A percentile compares a stretch with the other conserved stretches of the same genome.
Evolutionary conservation across 305 asterid species (phyloP).

Genomic region (Fraxinus xanthoxyloides): DNA sequence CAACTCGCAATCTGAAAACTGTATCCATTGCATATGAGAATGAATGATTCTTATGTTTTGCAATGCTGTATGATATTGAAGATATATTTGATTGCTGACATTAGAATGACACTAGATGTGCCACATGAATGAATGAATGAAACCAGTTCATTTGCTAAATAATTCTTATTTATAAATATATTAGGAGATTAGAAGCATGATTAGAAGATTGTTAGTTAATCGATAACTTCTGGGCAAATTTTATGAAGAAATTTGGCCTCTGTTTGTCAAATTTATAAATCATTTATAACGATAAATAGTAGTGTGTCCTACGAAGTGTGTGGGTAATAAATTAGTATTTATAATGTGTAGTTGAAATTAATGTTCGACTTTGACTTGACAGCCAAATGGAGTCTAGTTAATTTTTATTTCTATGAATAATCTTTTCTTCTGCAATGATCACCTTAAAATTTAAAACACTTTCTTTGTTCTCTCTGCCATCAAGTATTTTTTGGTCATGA

Average conservation of each 20-base stretch:
- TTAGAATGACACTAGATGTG: neutral
- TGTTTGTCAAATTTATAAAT: too few relatives aligned
- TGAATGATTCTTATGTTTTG: neutral
- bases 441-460: neutral
- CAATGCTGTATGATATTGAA: neutral
- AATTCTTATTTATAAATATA: neutral
- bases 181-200: neutral
- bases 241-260: neutral
- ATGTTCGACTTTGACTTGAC: too few relatives aligned
- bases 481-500: neutral
- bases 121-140: neutral
- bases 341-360: too few relatives aligned
- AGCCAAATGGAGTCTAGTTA: neutral
- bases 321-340: too few relatives aligned
- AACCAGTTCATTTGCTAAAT: neutral
- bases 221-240: neutral
- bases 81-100: neutral
- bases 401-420: neutral
- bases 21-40: neutral
- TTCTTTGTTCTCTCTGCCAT: too few relatives aligned
- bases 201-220: neutral
- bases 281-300: too few relatives aligned
- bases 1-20: neutral
- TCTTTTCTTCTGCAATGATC: neutral
- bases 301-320: too few relatives aligned